Conservation (phyloP, 1,139 yeast species). For the Yamadazyma triangularis region DNA sequence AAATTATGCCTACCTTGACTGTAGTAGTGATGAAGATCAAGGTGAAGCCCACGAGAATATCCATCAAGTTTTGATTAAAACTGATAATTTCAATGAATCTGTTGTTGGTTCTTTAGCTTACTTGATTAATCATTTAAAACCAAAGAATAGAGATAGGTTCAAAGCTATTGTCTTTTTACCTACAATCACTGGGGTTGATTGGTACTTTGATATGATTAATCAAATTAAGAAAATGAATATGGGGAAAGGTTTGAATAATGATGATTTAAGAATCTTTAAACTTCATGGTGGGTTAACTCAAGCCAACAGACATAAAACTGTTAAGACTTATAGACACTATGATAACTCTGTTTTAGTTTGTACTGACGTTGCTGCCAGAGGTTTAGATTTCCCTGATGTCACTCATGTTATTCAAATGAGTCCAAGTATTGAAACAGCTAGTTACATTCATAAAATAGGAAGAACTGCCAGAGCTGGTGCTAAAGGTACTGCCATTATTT, state of each 20-base stretch:
- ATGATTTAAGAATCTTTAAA: constrained; percentile 15
- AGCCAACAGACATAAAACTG: constrained; percentile 54
- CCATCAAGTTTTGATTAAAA: constrained; percentile 56
- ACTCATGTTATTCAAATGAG: constrained; percentile 78
- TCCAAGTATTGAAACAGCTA: constrained; percentile 67
- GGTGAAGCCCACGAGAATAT: constrained; percentile 80
- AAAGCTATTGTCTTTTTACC: constrained; percentile 84
- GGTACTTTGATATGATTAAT: constrained; percentile 16
- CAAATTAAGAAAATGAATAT: constrained; percentile 9
- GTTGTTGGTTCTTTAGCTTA: constrained; percentile 51
- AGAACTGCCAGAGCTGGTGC: constrained; percentile 95
- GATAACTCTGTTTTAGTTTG: constrained; percentile 62
- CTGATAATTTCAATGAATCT: constrained; percentile 46
- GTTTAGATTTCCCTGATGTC: constrained; percentile 89
- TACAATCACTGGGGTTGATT: constrained; percentile 66
- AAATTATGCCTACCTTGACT: constrained; percentile 67
- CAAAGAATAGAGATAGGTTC: constrained; percentile 26
- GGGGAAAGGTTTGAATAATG: constrained; percentile 7
- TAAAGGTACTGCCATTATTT: constrained; percentile 61
- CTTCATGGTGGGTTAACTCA: constrained; percentile 74
- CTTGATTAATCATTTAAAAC: constrained; percentile 26
- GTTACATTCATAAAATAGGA: constrained; percentile 90
- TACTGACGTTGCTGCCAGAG: constrained; percentile 95
- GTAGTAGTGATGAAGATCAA: constrained; percentile 62
- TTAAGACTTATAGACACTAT: constrained; percentile 49